Base-by-base conservation (phyloP, 352 stramenopile species). In the Phytophthora europaea region DNA sequence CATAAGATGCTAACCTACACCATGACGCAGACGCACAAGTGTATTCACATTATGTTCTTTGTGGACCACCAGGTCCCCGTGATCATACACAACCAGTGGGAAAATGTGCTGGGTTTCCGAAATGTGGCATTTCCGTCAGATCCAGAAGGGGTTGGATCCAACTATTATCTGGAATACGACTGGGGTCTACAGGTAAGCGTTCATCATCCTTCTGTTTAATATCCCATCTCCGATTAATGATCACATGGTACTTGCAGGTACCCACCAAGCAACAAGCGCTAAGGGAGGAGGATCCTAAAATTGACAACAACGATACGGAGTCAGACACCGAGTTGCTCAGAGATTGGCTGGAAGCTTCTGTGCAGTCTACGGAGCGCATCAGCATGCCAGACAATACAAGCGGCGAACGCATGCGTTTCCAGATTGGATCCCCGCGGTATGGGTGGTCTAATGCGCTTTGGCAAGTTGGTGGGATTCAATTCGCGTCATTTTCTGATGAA, bases 391-490 rank as follows among this genome's bases (percentile, higher is more conserved):
- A 56, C 8, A 55, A 31, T 23, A 43, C 60, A 31, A 54, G 36
- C 8, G 64, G 65, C 10, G 75, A 83, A 10, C 71, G 59, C 9
- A 76, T 79, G 23, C 81, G 88, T 48, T 95, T 95, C 65, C 87
- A 94, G 72, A 80, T 96, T 26, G 87, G 89, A 23, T 76, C 79
- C 5, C 81, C 82, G 0, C 53, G 65, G 23, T 88, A 84, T 10
- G 88, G 88, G 3, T 96, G 90, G 90, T 95, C 90, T 9, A 94
- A 93, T 68, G 61, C 76, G 22, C 62, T 96, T 45, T 96, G 90
- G 90, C 83, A 95, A 71, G 87, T 94, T 47, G 78, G 80, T 34
- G 90, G 90, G 1, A 94, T 96, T 70, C 90, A 96, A 72, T 96
- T 96, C 63, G 88, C 87, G 15, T 87, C 83, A 6, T 90, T 93